phyloP scores from a whole-genome alignment of 106 monocot species.

The Allium sativum region DNA sequence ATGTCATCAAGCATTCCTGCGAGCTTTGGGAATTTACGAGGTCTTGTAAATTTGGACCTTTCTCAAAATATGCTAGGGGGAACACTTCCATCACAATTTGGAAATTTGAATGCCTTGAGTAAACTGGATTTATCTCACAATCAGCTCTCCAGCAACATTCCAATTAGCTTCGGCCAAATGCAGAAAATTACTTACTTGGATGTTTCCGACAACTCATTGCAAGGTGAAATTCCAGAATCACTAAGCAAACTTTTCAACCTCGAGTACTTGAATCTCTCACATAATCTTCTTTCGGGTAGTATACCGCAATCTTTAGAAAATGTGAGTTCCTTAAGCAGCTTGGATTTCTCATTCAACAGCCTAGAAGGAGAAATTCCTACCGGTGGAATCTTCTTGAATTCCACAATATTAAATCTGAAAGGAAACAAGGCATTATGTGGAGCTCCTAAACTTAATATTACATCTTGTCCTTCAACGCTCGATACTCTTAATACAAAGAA shows the following conservation, averaged over 20 bases:
- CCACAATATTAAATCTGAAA: slow-evolving; percentile 3
- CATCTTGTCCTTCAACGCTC: background rate
- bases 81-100: background rate
- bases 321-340: background rate
- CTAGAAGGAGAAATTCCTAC: slow-evolving; percentile 14
- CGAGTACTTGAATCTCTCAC: slow-evolving; percentile 7
- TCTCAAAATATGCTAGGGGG: slow-evolving; percentile 9
- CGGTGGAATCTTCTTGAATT: slow-evolving; percentile 10
- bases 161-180: slow-evolving; percentile 5
- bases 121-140: slow-evolving; percentile 3
- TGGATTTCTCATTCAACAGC: slow-evolving; percentile 23
- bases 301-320: slow-evolving; percentile 15
- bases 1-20: slow-evolving; percentile 8
- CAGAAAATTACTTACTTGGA: background rate
- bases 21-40: slow-evolving; percentile 4
- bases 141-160: slow-evolving; percentile 7
- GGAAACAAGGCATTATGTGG: slow-evolving; percentile 18
- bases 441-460: slow-evolving; percentile 1
- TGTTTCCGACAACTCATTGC: slow-evolving; percentile 2
- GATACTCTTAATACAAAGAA: background rate
- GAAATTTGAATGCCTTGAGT: background rate
- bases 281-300: slow-evolving; percentile 6
- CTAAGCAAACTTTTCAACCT: slow-evolving; percentile 4
- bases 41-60: slow-evolving; percentile 1
- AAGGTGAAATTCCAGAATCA: slow-evolving; percentile 13